Base-by-base conservation (phyloP, 345 rosid genomes). In the Brassica cretica region DNA sequence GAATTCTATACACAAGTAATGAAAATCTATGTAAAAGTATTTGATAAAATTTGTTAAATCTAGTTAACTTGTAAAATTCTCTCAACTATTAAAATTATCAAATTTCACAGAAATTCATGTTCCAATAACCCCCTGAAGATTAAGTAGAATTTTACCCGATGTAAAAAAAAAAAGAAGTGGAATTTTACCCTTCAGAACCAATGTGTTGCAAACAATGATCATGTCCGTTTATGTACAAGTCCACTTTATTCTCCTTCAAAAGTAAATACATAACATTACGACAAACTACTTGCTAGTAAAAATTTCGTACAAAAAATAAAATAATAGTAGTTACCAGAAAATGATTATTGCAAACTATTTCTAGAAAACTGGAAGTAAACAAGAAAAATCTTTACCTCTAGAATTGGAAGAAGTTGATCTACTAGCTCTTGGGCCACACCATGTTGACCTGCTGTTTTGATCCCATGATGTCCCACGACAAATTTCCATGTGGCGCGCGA, bases 181-280 rank as follows among this genome's bases (percentile, higher is more conserved):
- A 30, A 11, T 0, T 51, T 56, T 76, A 87, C 89, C 88, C 83
- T 44, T 71, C 55, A 3, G 77, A 19, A 51, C 85, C 84, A 35
- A 76, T 81, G 79, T 87, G 91, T 80, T 89, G 76, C 74, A 89
- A 70, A 85, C 90, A 87, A 35, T 89, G 90, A 73, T 89, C 92
- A 27, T 89, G 92, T 25, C 89, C 90, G 21, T 89, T 89, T 44
- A 89, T 75, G 78, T 87, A 89, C 66, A 86, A 65, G 62, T 87
- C 85, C n/a, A 85, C 90, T 16, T 78, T 41, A 72, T 87, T 73
- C 32, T 63, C 88, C 90, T 87, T 78, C 7, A 78, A 55, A n/a
- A 72, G 29, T 21, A 67, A 6, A 32, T 16, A 44, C 37, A 51
- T 12, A 0, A 56, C 21, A 2, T 27, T 21, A 71, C 8, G 30